Base-by-base conservation (phyloP, 1,284 basidiomycete genomes). In the Cutaneotrichosporon mucoides region DNA sequence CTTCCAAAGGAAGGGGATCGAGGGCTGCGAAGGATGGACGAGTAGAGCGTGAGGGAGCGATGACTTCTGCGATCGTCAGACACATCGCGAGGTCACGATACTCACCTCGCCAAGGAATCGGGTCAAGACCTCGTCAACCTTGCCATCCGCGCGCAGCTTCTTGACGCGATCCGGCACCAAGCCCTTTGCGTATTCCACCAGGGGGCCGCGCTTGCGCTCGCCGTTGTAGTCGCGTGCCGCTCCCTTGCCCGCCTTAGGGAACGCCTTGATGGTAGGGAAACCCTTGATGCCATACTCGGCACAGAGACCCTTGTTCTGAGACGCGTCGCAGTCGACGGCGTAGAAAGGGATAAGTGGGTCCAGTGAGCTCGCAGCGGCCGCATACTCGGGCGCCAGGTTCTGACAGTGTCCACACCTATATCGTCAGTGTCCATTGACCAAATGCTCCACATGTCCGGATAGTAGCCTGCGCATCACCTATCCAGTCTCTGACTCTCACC, bases 221-320 rank as follows among this genome's bases (percentile, higher is more conserved):
- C 84, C 83, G 2, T 88, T 83, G 73, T 89, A 96, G 54, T 84
- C 81, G 64, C 88, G 83, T 0, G 90, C 83, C 3, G 84, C 79
- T 1, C 85, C 75, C 60, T 86, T 82, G 16, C 78, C 81, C 10
- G 89, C 91, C 46, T 86, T 82, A 11, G 91, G 89, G 79, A 88
- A 94, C 6, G 90, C 79, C 84, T 89, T 97, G 75, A 94, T 81
- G 4, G 93, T 96, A 1, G 94, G 93, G 83, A 94, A 97, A 2
- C 94, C 93, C 78, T 92, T 82, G 16, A 96, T 84, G n/a, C 85
- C 85, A 81, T 89, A 89, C 63, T 91, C 85, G 0, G 85, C 85
- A 72, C 93, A 97, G 8, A 94, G 77, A 6, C 80, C 81, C 75
- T 89, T 91, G 79, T 96, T 95, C 69, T 81, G 79, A 33, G 86